Percentiles rank a stretch among this genome's conserved stretches.
Evolutionary conservation across 768 basidiomycete species (phyloP).

Genomic region (Paxillus rubicundulus): DNA sequence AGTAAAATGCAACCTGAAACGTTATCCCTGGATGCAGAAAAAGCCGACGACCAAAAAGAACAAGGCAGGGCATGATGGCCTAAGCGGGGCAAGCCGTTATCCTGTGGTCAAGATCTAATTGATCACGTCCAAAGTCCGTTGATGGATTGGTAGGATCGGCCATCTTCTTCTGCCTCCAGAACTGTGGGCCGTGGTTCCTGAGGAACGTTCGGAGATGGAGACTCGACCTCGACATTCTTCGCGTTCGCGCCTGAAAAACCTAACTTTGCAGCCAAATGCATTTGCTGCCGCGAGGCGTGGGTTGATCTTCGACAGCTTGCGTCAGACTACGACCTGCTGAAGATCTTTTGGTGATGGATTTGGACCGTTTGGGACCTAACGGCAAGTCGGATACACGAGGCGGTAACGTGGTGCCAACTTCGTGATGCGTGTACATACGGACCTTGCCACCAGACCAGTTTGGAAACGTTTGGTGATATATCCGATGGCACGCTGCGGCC

Average conservation of each 20-base stretch:
- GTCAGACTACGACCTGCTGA: not conserved
- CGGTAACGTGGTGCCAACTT: conserved; percentile 16
- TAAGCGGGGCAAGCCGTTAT: conserved; percentile 8
- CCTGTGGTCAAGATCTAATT: conserved; percentile 17
- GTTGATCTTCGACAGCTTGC: not conserved
- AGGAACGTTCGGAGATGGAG: not conserved
- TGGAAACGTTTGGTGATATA: not conserved
- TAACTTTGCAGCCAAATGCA: conserved; percentile 4
- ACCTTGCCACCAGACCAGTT: not conserved
- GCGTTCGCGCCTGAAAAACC: conserved; percentile 13
- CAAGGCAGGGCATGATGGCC: not conserved
- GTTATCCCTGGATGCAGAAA: conserved; percentile 11
- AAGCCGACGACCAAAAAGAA: not conserved
- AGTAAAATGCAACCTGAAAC: conserved; percentile 15
- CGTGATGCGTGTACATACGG: conserved; percentile 6
- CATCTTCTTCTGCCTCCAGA: conserved; percentile 11
- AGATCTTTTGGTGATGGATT: not conserved
- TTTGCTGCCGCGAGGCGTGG: not conserved
- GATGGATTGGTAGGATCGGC: conserved; percentile 21
- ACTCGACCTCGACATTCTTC: conserved; percentile 7
- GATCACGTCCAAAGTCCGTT: conserved; percentile 17
- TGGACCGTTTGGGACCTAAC: not conserved
- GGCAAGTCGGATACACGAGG: conserved; percentile 26
- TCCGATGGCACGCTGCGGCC: not conserved
- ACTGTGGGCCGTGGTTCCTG: conserved; percentile 5